Base-by-base conservation (phyloP, 2,329 filamentous ascomycete species). In the Fusarium camptoceras region DNA sequence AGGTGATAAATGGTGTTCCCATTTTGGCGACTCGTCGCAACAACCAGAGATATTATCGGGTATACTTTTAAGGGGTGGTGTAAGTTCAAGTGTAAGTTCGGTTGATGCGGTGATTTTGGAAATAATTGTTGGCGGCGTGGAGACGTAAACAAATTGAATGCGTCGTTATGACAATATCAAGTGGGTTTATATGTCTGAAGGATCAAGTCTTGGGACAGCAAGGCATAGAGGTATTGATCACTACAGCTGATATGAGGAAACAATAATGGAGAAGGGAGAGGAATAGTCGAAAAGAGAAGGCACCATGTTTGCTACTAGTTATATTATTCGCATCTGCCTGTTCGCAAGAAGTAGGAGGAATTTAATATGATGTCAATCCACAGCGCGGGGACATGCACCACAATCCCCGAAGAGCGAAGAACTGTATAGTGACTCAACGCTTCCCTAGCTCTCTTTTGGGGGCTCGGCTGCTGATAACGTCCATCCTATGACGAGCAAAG, bases 1-100 rank as follows among this genome's bases (percentile, higher is more conserved):
- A 76, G 53, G 81, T 76, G 66, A 86, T 81, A 76, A 86, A 85
- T 1, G 85, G 84, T 2, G 85, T 86, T 24, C 81, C 83, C 84
- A 86, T 85, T 53, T 77, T 59, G 22, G 44, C 76, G 24, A 10
- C 24, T 16, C n/a, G 39, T 51, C 41, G 43, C 12, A 43, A n/a
- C 12, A 39, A 16, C 41, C 8, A 31, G n/a, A 24, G 20, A 39
- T 55, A 11, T 42, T 42, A 25, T 18, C 6, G 3, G 15, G 6
- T 34, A 15, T 47, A 27, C 20, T 50, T 24, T 42, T 14, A 18
- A 18, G 10, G 27, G 4, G 31, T 28, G 49, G 34, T n/a, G 20
- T 24, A 8, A 30, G 12, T 42, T 14, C n/a, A 15, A 41, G 20
- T 51, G 16, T 46, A 28, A 27, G 6, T 28, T 37, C 28, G 41